Evolutionary conservation across 306 rosid genomes (phyloP).

Genomic region (Sicyos edulis): DNA sequence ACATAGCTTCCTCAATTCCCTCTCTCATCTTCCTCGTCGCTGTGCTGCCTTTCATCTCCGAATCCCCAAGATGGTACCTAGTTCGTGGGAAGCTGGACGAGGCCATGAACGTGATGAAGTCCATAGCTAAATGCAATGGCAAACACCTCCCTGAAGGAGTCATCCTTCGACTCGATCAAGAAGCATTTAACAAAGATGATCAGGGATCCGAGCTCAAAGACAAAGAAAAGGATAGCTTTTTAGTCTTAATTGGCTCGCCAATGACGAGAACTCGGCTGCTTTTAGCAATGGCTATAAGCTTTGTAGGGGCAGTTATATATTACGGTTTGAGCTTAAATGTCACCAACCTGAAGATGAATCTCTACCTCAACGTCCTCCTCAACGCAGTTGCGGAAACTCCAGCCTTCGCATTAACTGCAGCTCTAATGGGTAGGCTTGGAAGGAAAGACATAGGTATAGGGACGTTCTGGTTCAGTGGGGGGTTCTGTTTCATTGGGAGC

Average conservation of each 20-base stretch:
- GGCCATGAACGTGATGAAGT: constrained; percentile 57
- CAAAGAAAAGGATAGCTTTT: constrained; percentile 29
- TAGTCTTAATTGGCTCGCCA: constrained; percentile 29
- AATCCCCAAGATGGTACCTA: constrained; percentile 88
- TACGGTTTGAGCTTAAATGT: constrained; percentile 45
- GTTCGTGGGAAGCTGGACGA: constrained; percentile 48
- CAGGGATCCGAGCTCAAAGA: constrained; percentile 21
- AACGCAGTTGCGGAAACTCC: constrained; percentile 57
- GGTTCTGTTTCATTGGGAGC: constrained; percentile 38
- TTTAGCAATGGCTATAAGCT: constrained; percentile 34
- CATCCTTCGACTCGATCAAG: constrained; percentile 45
- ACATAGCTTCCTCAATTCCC: constrained; percentile 61
- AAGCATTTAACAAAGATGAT: constrained; percentile 19
- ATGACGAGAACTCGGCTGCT: constrained; percentile 35
- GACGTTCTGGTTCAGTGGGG: constrained; percentile 50
- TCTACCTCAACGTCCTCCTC: constrained; percentile 38
- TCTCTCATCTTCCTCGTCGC: constrained; percentile 49
- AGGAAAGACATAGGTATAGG: constrained; percentile 33
- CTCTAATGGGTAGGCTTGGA: constrained; percentile 32
- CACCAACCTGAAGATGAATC: constrained; percentile 24
- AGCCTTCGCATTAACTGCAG: constrained; percentile 39
- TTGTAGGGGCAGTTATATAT: constrained; percentile 37
- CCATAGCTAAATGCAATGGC: constrained; percentile 50
- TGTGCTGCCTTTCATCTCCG: constrained; percentile 41
- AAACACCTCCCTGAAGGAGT: constrained; percentile 45